Conservation (phyloP, 1,284 basidiomycete genomes). For the Cryptococcus neoformans region DNA sequence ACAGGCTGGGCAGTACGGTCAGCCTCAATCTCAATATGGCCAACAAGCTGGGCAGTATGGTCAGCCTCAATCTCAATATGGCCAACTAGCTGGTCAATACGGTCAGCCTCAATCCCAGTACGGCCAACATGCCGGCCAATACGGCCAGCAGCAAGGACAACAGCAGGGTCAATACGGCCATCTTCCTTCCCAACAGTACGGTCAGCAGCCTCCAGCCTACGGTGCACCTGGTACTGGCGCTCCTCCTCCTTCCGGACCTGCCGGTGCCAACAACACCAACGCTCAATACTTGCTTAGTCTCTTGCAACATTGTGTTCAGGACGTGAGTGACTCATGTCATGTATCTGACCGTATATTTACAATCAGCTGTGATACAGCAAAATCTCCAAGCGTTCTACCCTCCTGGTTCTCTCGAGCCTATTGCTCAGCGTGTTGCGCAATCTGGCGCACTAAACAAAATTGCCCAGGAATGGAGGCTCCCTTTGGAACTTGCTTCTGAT, state of each 20-base stretch:
- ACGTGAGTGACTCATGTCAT: conserved; percentile 30
- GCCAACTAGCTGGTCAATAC: conserved; percentile 26
- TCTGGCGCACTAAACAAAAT: conserved; percentile 49
- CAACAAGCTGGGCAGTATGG: conserved; percentile 27
- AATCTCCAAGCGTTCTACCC: conserved; percentile 52
- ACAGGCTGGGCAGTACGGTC: conserved; percentile 21
- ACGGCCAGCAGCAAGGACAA: conserved; percentile 26
- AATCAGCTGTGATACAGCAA: conserved; percentile 33
- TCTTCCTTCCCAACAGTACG: conserved; percentile 32
- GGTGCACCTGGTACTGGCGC: conserved; percentile 20
- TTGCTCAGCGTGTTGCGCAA: conserved; percentile 48
- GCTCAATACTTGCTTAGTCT: conserved; percentile 28
- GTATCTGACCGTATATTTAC: not conserved
- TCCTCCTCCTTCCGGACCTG: conserved; percentile 19
- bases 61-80: conserved; percentile 23
- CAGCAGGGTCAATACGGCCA: conserved; percentile 28
- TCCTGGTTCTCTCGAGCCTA: conserved; percentile 46
- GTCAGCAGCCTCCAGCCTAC: conserved; percentile 31
- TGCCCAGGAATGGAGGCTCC: conserved; percentile 50
- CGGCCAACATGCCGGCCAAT: conserved; percentile 33
- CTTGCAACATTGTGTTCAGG: conserved; percentile 48
- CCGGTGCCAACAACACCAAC: conserved; percentile 24
- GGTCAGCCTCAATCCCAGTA: conserved; percentile 31
- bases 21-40: conserved; percentile 31
- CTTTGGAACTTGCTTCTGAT: conserved; percentile 50